Evolutionary conservation across 2,329 filamentous ascomycete genomes (phyloP).

Genomic region (Alternaria sp.): DNA sequence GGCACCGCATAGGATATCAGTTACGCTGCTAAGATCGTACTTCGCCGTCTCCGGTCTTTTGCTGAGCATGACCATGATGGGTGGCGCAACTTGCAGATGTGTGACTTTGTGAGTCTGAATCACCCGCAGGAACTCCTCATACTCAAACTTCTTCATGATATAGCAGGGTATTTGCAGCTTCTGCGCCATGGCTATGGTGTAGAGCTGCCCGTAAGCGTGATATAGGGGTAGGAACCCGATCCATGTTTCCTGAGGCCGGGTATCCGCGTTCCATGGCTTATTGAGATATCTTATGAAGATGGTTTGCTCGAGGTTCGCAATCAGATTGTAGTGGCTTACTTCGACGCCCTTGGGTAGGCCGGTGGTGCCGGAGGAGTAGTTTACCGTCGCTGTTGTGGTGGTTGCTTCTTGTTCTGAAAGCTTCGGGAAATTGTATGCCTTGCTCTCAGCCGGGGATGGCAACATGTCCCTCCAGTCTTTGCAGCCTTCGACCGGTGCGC

Average conservation of each 20-base stretch:
- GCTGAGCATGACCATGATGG: slow-evolving; percentile 53
- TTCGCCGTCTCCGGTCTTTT: slow-evolving; percentile 52
- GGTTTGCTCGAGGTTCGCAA: slow-evolving; percentile 59
- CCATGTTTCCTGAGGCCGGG: slow-evolving; percentile 56
- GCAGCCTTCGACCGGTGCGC: slow-evolving; percentile 29
- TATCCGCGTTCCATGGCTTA: slow-evolving; percentile 49
- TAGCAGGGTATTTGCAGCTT: slow-evolving; percentile 55
- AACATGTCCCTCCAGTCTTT: slow-evolving; percentile 43
- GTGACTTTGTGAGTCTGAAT: slow-evolving; percentile 50
- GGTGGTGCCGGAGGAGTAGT: slow-evolving; percentile 61
- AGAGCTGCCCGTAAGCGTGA: slow-evolving; percentile 57
- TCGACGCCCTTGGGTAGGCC: slow-evolving; percentile 61
- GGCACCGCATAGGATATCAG: slow-evolving; percentile 50
- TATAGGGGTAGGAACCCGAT: slow-evolving; percentile 54
- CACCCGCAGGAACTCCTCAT: slow-evolving; percentile 46
- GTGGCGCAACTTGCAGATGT: slow-evolving; percentile 51
- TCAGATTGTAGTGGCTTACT: slow-evolving; percentile 58
- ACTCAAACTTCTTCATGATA: slow-evolving; percentile 52
- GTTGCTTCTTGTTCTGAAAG: slow-evolving; percentile 35
- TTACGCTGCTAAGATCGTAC: slow-evolving; percentile 50
- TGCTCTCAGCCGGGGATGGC: slow-evolving; percentile 32
- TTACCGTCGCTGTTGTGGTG: slow-evolving; percentile 53
- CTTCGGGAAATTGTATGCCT: slow-evolving; percentile 32
- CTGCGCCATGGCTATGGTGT: slow-evolving; percentile 50
- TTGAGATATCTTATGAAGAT: slow-evolving; percentile 54